Conservation (phyloP, 148 eudicot species). For the Diospyros kaki region DNA sequence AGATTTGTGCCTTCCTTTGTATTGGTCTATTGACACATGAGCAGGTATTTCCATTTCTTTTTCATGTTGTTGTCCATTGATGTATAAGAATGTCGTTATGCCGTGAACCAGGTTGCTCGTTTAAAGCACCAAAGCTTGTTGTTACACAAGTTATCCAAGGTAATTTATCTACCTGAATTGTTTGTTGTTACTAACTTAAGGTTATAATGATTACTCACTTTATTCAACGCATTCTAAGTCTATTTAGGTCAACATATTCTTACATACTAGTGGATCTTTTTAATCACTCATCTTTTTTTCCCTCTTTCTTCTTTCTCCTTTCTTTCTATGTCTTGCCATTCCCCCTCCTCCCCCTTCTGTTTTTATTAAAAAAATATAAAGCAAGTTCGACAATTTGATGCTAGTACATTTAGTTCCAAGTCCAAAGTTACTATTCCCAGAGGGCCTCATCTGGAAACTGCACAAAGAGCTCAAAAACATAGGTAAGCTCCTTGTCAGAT, state of each 20-base stretch:
- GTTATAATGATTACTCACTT: slow-evolving; percentile 1
- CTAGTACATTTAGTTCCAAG: slow-evolving; percentile 24
- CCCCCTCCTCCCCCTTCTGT: background rate
- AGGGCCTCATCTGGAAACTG: slow-evolving; percentile 70
- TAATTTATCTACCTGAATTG: slow-evolving; percentile 11
- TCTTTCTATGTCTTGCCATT: background rate
- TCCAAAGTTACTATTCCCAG: slow-evolving; percentile 61
- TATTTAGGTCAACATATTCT: background rate
- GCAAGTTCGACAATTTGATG: slow-evolving; percentile 30
- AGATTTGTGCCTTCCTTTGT: background rate
- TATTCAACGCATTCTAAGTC: background rate
- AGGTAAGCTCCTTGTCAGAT: slow-evolving; percentile 34
- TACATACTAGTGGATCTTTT: background rate
- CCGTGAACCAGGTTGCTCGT: slow-evolving; percentile 53
- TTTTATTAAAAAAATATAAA: background rate
- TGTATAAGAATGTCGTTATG: slow-evolving; percentile 1
- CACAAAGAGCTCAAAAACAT: slow-evolving; percentile 57
- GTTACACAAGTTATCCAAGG: slow-evolving; percentile 61
- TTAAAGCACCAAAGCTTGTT: slow-evolving; percentile 56
- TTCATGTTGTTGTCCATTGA: background rate
- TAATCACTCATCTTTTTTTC: background rate
- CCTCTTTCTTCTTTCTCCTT: background rate
- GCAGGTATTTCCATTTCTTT: background rate
- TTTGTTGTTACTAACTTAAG: background rate
- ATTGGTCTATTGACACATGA: background rate